phyloP scores from a whole-genome alignment of 345 rosid species.

The Durio zibethinus region DNA sequence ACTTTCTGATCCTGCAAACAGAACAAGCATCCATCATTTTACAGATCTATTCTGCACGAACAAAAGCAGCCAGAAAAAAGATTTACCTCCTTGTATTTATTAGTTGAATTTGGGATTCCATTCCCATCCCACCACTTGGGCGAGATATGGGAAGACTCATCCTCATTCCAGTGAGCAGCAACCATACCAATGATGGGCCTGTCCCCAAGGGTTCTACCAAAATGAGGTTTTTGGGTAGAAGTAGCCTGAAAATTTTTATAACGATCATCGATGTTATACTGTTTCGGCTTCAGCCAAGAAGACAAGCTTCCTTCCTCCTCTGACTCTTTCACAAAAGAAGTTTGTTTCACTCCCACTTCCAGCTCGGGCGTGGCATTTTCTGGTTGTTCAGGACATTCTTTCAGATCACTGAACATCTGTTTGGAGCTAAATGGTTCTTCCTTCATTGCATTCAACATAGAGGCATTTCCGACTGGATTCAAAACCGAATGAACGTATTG shows the following conservation, averaged over 20 bases:
- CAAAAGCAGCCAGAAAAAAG: slow-evolving; percentile 3
- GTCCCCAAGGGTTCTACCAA: slow-evolving; percentile 53
- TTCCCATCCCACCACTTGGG: slow-evolving; percentile 98
- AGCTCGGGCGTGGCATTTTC: slow-evolving; percentile 34
- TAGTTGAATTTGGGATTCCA: slow-evolving; percentile 95
- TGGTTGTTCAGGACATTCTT: slow-evolving; percentile 31
- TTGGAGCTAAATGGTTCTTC: slow-evolving; percentile 28
- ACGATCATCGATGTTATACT: slow-evolving; percentile 19
- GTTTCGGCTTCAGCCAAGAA: slow-evolving; percentile 49
- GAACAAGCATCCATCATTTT: slow-evolving; percentile 1
- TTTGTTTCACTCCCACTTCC: slow-evolving; percentile 26
- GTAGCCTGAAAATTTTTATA: slow-evolving; percentile 18
- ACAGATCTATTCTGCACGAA: slow-evolving; percentile 50
- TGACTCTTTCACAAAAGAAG: slow-evolving; percentile 24
- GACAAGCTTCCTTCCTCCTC: slow-evolving; percentile 53
- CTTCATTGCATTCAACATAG: slow-evolving; percentile 37
- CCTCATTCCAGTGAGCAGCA: slow-evolving; percentile 84
- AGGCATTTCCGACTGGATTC: slow-evolving; percentile 46
- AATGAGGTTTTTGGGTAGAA: slow-evolving; percentile 23
- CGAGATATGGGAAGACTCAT: slow-evolving; percentile 43
- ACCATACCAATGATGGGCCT: slow-evolving; percentile 91
- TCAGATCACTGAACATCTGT: slow-evolving; percentile 26
- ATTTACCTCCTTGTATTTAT: slow-evolving; percentile 87
- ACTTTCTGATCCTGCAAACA: slow-evolving; percentile 86
- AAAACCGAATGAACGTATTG: slow-evolving; percentile 63